phyloP scores from a whole-genome alignment of 139 green algal genomes.

The Astrephomene gubernaculifera region DNA sequence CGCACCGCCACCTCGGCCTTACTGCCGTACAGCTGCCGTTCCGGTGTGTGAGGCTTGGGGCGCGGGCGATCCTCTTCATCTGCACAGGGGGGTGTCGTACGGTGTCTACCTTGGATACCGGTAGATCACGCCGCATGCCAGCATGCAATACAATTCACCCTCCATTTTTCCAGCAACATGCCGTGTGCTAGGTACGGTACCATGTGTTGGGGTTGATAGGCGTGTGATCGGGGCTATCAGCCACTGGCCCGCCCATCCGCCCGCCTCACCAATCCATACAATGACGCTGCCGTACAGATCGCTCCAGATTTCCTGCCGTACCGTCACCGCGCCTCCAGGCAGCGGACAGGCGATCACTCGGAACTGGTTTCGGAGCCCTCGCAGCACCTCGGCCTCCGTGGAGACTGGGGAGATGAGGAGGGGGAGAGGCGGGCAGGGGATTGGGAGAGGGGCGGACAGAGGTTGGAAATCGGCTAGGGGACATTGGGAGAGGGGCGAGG shows the following conservation, averaged over 20 bases:
- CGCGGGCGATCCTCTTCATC: constrained; percentile 50
- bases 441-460: no score
- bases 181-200: no score
- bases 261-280: constrained; percentile 53
- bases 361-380: constrained; percentile 50
- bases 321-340: constrained; percentile 30
- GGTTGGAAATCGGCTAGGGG: no score
- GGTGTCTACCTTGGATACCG: no score
- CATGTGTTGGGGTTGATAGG: no score
- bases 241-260: not conserved
- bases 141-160: no score
- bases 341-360: constrained; percentile 46
- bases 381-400: constrained; percentile 46
- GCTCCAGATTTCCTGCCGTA: not conserved
- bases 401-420: constrained; percentile 10
- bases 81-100: constrained; percentile 32
- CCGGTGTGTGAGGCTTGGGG: constrained; percentile 25
- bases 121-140: no score
- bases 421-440: no score
- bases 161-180: no score
- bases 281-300: constrained; percentile 51
- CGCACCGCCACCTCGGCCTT: constrained; percentile 31
- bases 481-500: no score
- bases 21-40: constrained; percentile 26
- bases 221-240: not conserved